Evolutionary conservation across 805 yeast genomes (phyloP), one percentile per base, ranked within the genome.

Genomic region (Metschnikowia santaceciliae): DNA sequence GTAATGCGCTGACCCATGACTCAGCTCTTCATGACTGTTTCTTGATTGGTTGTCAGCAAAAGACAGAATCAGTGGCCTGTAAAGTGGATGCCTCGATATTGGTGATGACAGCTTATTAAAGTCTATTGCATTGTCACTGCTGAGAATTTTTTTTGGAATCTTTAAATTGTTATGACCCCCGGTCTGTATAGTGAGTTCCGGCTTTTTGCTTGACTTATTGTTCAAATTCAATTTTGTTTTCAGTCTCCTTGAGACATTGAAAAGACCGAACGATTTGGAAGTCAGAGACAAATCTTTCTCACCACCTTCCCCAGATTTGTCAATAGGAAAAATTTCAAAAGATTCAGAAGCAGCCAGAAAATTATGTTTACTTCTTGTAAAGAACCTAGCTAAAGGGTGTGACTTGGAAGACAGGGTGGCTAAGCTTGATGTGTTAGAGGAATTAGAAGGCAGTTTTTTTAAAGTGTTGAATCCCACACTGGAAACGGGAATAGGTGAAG

Each of bases 391-490:
- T n/a, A 52, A 36, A 1, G 57, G 14, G 22, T 20, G 39, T 7
- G 46, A 22, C 23, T 43, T 42, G 3, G 43, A 47, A 11, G 51
- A 44, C 32, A 39, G 49, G 6, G 50, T 45, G 10, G 50, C 42
- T 22, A 50, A 26, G 40, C 53, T 53, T 4, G 55, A 51, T 10
- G 52, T 37, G 14, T 34, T 42, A 5, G 59, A 55, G 20, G 50
- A 37, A 33, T 49, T 49, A 11, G 57, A 51, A 10, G 44, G 36
- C 36, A 47, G 59, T 34, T 54, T 55, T 20, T 47, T 55, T 23
- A 55, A 40, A 7, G 50, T 54, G 19, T 52, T 51, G 38, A 55
- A 55, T 8, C 56, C 59, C 26, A 55, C 59, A 43, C 52, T 51
- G 13, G 57, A 49, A n/a, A 55, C 51, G 26, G 46, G 58, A 22